Evolutionary conservation across 177 flowering plant species (phyloP).

Genomic region (Vitis hybrid): DNA sequence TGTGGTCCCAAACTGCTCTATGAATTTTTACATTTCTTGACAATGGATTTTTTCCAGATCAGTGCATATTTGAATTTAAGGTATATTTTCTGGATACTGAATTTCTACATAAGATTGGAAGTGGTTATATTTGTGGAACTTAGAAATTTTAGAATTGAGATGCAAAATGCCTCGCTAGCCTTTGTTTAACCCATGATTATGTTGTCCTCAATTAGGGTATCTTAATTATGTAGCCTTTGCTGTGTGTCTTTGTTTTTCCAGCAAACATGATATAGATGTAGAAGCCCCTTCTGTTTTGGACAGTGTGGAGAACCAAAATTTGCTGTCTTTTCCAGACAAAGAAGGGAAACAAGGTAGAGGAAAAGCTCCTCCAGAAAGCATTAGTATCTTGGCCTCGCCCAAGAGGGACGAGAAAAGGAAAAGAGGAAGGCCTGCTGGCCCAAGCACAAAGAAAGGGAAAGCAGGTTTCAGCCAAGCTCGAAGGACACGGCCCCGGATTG

Average conservation of each 20-base stretch:
- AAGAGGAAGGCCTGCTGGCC: slow-evolving; percentile 47
- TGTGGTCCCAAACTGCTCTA: no score
- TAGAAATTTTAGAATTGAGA: no score
- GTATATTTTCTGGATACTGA: no score
- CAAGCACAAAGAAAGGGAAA: slow-evolving; percentile 25
- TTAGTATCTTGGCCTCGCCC: slow-evolving; percentile 15
- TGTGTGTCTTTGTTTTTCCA: not conserved
- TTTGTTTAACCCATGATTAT: no score
- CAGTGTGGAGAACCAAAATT: slow-evolving; percentile 6
- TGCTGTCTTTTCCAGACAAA: slow-evolving; percentile 19
- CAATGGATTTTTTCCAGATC: no score
- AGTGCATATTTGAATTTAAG: no score
- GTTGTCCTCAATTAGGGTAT: no score
- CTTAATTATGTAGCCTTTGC: not conserved
- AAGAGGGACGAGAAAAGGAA: slow-evolving; percentile 31
- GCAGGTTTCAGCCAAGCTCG: slow-evolving; percentile 23
- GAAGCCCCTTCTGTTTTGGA: slow-evolving; percentile 19
- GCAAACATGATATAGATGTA: slow-evolving; percentile 9
- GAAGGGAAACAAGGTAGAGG: slow-evolving; percentile 18
- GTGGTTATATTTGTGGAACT: no score
- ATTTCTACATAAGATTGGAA: no score
- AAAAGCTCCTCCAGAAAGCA: slow-evolving; percentile 14
- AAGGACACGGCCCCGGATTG: slow-evolving; percentile 28
- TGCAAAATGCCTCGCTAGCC: no score
- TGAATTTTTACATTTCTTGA: no score